phyloP scores from a whole-genome alignment of 805 yeast species.

The Teunomyces aglyptinius region DNA sequence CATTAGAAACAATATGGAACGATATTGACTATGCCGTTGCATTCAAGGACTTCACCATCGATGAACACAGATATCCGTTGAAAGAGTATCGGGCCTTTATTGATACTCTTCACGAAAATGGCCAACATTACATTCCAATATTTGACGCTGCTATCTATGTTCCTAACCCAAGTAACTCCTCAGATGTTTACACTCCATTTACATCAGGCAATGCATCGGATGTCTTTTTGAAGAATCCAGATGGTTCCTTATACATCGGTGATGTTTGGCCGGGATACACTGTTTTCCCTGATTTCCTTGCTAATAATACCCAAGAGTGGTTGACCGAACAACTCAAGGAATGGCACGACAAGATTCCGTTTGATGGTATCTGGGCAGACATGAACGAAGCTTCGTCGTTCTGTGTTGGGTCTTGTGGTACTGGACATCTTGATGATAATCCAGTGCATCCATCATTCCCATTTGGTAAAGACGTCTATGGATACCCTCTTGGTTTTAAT shows the following conservation, averaged over 20 bases:
- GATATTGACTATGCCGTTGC: constrained; percentile 27
- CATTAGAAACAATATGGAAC: constrained; percentile 24
- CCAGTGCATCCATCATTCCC: constrained; percentile 19
- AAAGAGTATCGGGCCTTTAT: constrained; percentile 15
- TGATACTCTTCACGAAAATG: constrained; percentile 15
- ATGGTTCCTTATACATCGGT: constrained; percentile 27
- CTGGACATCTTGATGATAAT: constrained; percentile 14
- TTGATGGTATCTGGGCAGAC: constrained; percentile 23
- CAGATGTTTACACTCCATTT: constrained; percentile 8
- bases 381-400: constrained; percentile 29
- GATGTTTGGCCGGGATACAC: constrained; percentile 33
- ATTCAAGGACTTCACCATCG: constrained; percentile 23
- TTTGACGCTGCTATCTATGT: constrained; percentile 26
- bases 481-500: constrained; percentile 16
- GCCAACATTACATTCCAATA: constrained; percentile 25
- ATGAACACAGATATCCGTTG: constrained; percentile 19
- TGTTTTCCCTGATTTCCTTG: constrained; percentile 28
- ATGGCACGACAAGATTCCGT: constrained; percentile 18
- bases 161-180: constrained; percentile 21
- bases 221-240: constrained; percentile 22
- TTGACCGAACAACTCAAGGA: constrained; percentile 21
- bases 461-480: constrained; percentile 9
- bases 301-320: constrained; percentile 16
- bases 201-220: constrained; percentile 15
- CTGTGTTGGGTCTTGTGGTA: constrained; percentile 32